A percentile compares a stretch with the other conserved stretches of the same genome.
These are phyloP conservation scores for Pseudogymnoascus sp. DNA, from an alignment of 2,329 filamentous ascomycete genomes.

Conservation along the genomic window DNA sequence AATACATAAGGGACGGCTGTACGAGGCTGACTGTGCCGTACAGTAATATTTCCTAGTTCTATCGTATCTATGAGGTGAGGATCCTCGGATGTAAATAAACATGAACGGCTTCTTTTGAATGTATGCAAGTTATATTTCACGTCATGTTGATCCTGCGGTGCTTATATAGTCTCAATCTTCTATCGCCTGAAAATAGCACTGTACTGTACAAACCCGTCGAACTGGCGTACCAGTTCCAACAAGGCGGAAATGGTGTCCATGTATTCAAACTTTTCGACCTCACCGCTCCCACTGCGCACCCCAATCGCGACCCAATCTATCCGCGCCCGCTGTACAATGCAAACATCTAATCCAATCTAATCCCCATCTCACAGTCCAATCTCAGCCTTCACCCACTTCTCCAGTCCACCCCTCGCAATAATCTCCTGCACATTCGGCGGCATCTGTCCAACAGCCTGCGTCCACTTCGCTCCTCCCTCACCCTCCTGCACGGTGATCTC, in stretches of 20 bases:
- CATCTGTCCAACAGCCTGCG: constrained; percentile 73
- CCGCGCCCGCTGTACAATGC: constrained; percentile 1
- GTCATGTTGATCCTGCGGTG: background rate
- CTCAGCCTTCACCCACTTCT: constrained; percentile 73
- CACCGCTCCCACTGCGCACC: background rate
- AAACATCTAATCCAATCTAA: background rate
- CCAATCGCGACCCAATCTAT: background rate
- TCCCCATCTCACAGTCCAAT: constrained; percentile 36
- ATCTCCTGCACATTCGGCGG: constrained; percentile 83
- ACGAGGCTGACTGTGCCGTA: background rate
- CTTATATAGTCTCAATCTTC: background rate
- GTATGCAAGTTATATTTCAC: background rate
- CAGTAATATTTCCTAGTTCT: background rate
- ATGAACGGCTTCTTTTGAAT: background rate
- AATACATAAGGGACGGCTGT: background rate
- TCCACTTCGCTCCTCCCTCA: constrained; percentile 60
- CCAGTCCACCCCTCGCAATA: constrained; percentile 68
- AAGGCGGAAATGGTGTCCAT: background rate
- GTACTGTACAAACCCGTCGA: constrained; percentile 4
- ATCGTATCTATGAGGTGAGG: too few relatives aligned
- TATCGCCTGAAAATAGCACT: background rate
- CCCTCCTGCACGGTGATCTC: constrained; percentile 66
- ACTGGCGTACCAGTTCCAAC: background rate
- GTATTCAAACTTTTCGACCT: background rate
- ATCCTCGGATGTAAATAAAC: background rate